These are phyloP conservation scores for Eucalyptus polybractea DNA, from an alignment of 345 rosid genomes.

Conservation along the genomic window DNA sequence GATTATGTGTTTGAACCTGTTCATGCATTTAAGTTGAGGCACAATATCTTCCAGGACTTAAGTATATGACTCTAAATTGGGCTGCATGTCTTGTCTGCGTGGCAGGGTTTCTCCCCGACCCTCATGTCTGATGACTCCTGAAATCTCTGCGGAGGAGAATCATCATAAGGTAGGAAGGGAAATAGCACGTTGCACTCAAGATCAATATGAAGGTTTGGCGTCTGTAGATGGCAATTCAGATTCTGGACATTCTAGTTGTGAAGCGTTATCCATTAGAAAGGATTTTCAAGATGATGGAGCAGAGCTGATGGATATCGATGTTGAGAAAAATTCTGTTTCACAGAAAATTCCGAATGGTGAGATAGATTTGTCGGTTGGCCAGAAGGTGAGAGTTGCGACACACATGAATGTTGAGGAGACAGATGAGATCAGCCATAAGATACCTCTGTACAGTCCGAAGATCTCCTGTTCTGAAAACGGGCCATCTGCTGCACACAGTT, in stretches of 20 bases:
- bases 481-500: not conserved
- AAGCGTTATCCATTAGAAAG: not conserved
- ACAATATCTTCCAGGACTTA: not conserved
- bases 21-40: not conserved
- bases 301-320: not conserved
- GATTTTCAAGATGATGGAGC: not conserved
- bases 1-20: not conserved
- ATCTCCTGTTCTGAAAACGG: not conserved
- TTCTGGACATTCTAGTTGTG: conserved; percentile 7
- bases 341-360: not conserved
- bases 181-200: conserved; percentile 7
- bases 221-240: not conserved
- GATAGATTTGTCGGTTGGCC: not conserved
- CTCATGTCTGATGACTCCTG: conserved; percentile 26
- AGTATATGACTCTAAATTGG: not conserved
- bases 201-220: conserved; percentile 3
- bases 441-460: not conserved
- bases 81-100: not conserved
- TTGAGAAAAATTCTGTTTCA: not conserved
- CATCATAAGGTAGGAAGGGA: conserved; percentile 6
- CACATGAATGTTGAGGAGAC: not conserved
- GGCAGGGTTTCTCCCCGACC: conserved; percentile 50
- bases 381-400: not conserved
- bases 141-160: conserved; percentile 17
- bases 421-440: not conserved